Base-by-base conservation (phyloP, 306 rosid species). In the Lathyrus aphaca region DNA sequence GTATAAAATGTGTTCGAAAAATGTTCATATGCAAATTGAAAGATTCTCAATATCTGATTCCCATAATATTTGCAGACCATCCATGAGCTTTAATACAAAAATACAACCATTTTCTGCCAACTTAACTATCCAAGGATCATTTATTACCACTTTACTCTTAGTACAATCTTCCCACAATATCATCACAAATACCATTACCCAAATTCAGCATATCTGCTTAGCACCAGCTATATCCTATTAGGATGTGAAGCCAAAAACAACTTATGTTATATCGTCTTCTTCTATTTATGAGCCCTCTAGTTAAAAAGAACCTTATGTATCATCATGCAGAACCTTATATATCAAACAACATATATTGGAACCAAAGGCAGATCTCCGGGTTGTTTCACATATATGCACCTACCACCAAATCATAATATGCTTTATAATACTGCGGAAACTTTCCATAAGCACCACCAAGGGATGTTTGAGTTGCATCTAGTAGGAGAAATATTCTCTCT, bases 361-460 rank as follows among this genome's bases (percentile, higher is more conserved):
- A 32, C 66, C 32, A 64, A 29, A 70, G 56, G 55, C 46, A 40
- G 44, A 72, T 48, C 35, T 45, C 35, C 21, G 15, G 30, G 37
- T 7, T 60, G 35, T 64, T 66, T 66, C 74, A 45, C 46, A 49
- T 42, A 57, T 70, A 18, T 81, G 76, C 62, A 73, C 97, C 45
- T 85, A 93, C 98, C 98, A 93, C 97, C 77, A 93, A 82, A 21
- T 93, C 97, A 60, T 85, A 90, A 79, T 93, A 93, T 42, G 97
- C 96, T 56, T 68, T 79, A 77, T 93, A 93, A 78, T 93, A 93
- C 83, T 90, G 90, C 1, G 96, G 96, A 75, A 86, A 93, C 83
- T 88, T 93, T 85, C 96, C 98, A 16, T 96, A 82, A 80, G 94
- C 96, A 64, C 98, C 98, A 6, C 97, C 98, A 81, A 88, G 86